Percentiles rank a stretch among this genome's conserved stretches.
Evolutionary conservation across 2,329 filamentous ascomycete species (phyloP).

Genomic region (Botryotinia calthae): DNA sequence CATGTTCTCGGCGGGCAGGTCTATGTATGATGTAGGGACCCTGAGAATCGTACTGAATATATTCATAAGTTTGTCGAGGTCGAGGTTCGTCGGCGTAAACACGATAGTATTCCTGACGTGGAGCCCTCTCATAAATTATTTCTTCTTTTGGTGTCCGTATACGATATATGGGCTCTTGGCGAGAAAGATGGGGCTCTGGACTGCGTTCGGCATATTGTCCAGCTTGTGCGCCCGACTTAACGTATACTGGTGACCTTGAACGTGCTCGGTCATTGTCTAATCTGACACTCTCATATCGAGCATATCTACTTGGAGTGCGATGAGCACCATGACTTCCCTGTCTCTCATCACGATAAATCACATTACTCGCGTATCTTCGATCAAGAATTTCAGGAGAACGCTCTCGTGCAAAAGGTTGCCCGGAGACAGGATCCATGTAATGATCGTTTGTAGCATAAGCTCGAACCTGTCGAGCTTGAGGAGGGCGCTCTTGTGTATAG

Average conservation of each 20-base stretch:
- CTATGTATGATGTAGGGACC: slow-evolving; percentile 49
- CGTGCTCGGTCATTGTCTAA: slow-evolving; percentile 38
- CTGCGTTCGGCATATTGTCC: slow-evolving; percentile 39
- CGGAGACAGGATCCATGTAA: slow-evolving; percentile 26
- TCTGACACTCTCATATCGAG: slow-evolving; percentile 39
- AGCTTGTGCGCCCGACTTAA: slow-evolving; percentile 33
- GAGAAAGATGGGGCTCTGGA: slow-evolving; percentile 31
- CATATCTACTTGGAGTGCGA: slow-evolving; percentile 37
- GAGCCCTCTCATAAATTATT: slow-evolving; percentile 35
- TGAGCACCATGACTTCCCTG: slow-evolving; percentile 33
- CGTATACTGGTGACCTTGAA: slow-evolving; percentile 40
- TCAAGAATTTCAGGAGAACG: slow-evolving; percentile 38
- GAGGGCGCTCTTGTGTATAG: slow-evolving; percentile 27
- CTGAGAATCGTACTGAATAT: slow-evolving; percentile 47
- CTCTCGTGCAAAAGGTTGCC: slow-evolving; percentile 28
- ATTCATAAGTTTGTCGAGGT: slow-evolving; percentile 42
- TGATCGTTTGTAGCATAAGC: slow-evolving; percentile 33
- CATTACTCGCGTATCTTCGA: slow-evolving; percentile 38
- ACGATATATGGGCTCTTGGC: slow-evolving; percentile 37
- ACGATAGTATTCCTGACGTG: slow-evolving; percentile 40
- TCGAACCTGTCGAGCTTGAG: slow-evolving; percentile 26
- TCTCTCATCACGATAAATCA: slow-evolving; percentile 39
- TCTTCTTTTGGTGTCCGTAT: slow-evolving; percentile 36
- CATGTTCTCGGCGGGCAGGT: slow-evolving; percentile 41
- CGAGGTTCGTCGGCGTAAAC: slow-evolving; percentile 38